Evolutionary conservation across 257 asterid species (phyloP).

Genomic region (Salvia splendens): DNA sequence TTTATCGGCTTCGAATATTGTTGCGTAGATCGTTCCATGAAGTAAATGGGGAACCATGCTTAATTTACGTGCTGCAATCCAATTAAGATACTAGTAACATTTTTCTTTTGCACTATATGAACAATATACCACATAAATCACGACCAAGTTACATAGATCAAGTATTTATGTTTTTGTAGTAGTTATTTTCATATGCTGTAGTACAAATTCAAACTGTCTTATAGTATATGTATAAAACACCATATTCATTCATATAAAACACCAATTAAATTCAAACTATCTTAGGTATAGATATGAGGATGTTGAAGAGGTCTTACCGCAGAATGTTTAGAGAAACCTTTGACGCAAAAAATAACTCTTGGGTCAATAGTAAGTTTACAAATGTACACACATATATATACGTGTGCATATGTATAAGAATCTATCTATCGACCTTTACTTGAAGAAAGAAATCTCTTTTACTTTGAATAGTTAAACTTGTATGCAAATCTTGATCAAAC

Average conservation of each 20-base stretch:
- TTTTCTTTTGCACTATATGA: neutral
- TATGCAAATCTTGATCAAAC: neutral
- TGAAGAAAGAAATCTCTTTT: conserved; percentile 38
- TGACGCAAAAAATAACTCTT: neutral
- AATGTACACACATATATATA: neutral
- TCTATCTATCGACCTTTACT: conserved; percentile 31
- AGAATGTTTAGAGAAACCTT: neutral
- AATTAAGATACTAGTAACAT: neutral
- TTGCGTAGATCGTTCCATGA: conserved; percentile 75
- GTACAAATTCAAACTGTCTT: too few species aligned
- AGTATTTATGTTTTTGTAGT: too few species aligned
- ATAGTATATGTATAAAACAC: too few species aligned
- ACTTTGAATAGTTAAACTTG: conserved; percentile 13
- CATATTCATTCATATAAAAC: too few species aligned
- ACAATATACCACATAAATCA: neutral
- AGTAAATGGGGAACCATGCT: conserved; percentile 58
- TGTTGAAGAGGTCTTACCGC: neutral
- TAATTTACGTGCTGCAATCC: neutral
- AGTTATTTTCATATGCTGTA: too few species aligned
- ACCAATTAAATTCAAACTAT: too few species aligned
- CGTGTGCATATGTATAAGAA: conserved; percentile 7
- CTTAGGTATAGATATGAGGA: too few species aligned
- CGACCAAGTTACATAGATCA: too few species aligned
- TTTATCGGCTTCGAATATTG: conserved; percentile 56
- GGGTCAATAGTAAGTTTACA: neutral